phyloP scores from a whole-genome alignment of 2,329 filamentous ascomycete genomes.

The Colletotrichum karsti region DNA sequence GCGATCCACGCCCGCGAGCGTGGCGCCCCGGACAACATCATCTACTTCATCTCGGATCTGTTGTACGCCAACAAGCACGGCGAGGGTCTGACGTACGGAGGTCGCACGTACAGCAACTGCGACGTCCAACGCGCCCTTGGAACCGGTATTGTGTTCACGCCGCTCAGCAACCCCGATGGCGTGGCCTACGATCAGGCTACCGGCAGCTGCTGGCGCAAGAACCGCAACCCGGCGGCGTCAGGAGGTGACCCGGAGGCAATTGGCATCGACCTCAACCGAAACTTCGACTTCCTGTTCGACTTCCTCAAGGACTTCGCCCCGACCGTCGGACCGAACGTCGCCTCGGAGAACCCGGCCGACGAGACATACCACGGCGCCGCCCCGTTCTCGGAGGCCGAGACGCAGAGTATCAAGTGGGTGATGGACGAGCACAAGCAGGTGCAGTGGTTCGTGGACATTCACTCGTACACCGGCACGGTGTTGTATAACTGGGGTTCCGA shows the following conservation, averaged over 20 bases:
- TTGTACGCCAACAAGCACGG: constrained; percentile 59
- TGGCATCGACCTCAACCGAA: constrained; percentile 64
- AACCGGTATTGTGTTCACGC: constrained; percentile 61
- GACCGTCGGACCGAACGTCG: constrained; percentile 45
- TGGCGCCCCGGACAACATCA: constrained; percentile 62
- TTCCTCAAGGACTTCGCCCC: constrained; percentile 52
- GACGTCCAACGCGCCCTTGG: constrained; percentile 61
- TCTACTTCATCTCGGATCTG: constrained; percentile 67
- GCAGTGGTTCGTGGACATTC: constrained; percentile 67
- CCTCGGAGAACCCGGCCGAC: constrained; percentile 51
- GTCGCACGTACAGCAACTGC: constrained; percentile 57
- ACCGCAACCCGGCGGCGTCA: constrained; percentile 54
- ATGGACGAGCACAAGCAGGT: constrained; percentile 58
- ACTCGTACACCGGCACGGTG: constrained; percentile 55
- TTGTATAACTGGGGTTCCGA: constrained; percentile 68
- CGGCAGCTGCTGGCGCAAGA: constrained; percentile 65
- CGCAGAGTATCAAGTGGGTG: constrained; percentile 61
- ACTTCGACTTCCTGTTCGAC: constrained; percentile 68
- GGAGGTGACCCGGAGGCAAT: constrained; percentile 39
- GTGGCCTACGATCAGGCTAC: constrained; percentile 61
- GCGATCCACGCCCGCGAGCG: constrained; percentile 67
- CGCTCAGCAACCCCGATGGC: constrained; percentile 62
- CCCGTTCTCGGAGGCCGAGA: constrained; percentile 65
- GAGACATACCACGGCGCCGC: constrained; percentile 60
- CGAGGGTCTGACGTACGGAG: constrained; percentile 60